phyloP scores from a whole-genome alignment of 768 basidiomycete species.

The Suillus plorans region DNA sequence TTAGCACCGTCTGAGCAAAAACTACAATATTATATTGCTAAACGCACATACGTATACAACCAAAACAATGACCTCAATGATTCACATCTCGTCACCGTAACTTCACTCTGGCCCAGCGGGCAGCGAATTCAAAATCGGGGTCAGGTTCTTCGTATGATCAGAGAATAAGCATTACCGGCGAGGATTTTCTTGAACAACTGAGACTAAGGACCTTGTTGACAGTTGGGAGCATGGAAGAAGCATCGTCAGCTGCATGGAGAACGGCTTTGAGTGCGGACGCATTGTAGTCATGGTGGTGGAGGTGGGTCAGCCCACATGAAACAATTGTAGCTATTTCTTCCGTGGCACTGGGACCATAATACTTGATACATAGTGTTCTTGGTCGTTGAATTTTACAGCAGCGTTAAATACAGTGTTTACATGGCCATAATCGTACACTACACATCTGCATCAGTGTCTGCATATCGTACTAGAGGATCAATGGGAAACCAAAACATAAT shows the following conservation, averaged over 20 bases:
- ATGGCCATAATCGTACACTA: not conserved
- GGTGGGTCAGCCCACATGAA: not conserved
- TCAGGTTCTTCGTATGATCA: not conserved
- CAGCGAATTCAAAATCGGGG: not conserved
- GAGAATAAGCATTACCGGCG: not conserved
- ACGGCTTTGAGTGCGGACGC: too few species aligned
- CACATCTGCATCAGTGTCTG: not conserved
- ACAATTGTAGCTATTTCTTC: not conserved
- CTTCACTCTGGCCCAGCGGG: not conserved
- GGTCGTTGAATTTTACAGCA: too few species aligned
- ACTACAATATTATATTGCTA: not conserved
- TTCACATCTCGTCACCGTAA: not conserved
- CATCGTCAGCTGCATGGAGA: too few species aligned
- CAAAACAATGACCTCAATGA: not conserved
- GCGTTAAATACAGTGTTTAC: not conserved
- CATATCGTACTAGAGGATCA: not conserved
- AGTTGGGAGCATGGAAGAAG: too few species aligned
- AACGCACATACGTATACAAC: not conserved
- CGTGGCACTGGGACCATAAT: not conserved
- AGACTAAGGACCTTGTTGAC: too few species aligned
- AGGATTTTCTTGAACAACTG: not conserved
- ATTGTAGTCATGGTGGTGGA: too few species aligned
- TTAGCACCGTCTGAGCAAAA: not conserved
- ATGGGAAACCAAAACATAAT: not conserved
- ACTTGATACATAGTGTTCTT: not conserved